Evolutionary conservation across 139 green algal species (phyloP).

Genomic region (Picochlorum sp.): DNA sequence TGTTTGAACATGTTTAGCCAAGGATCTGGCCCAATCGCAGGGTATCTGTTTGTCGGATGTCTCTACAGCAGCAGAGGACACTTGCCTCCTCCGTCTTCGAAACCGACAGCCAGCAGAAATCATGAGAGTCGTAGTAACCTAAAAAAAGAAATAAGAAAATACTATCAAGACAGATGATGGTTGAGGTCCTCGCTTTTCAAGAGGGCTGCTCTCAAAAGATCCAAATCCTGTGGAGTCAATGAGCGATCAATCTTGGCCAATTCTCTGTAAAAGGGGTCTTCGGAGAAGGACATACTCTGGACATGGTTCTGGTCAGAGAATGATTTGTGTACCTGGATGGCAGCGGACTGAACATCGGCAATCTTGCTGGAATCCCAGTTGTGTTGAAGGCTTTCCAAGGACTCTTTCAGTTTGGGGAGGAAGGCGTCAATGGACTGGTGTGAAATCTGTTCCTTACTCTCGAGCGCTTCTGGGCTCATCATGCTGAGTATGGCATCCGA

Average conservation of each 20-base stretch:
- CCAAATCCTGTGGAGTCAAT: background rate
- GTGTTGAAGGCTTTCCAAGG: background rate
- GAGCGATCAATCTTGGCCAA: background rate
- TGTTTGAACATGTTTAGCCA: too few relatives aligned
- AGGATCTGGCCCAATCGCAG: too few relatives aligned
- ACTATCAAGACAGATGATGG: background rate
- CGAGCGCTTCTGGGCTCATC: background rate
- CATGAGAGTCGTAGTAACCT: too few relatives aligned
- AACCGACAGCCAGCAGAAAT: too few relatives aligned
- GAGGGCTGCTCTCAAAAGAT: background rate
- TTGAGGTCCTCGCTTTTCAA: background rate
- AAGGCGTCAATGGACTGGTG: background rate
- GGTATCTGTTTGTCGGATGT: too few relatives aligned
- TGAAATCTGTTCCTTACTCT: background rate
- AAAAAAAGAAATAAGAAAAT: background rate
- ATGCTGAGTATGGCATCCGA: background rate
- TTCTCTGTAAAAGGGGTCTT: slow-evolving; percentile 1
- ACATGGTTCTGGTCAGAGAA: background rate
- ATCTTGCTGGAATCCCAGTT: background rate
- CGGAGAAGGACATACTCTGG: background rate
- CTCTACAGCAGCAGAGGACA: too few relatives aligned
- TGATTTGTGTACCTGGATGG: background rate
- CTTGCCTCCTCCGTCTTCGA: too few relatives aligned
- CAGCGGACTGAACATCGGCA: background rate
- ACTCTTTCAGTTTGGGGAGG: background rate